Evolutionary conservation across 164 flowering plant genomes (phyloP).

Genomic region (Liriodendron chinense): DNA sequence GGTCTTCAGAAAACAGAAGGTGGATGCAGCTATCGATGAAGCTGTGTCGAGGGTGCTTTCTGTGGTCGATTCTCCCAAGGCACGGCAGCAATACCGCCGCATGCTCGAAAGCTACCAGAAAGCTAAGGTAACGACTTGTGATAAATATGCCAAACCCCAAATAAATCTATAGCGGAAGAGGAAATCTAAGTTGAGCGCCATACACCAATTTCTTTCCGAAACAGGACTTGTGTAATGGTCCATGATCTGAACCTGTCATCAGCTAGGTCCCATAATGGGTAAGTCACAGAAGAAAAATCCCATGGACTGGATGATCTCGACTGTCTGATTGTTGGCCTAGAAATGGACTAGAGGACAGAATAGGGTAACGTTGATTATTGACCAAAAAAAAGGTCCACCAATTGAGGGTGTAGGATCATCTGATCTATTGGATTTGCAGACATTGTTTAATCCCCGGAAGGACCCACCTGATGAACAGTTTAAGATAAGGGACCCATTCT

Average conservation of each 20-base stretch:
- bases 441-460: not conserved
- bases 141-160: no score
- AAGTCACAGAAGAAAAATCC: not conserved
- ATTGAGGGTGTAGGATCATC: not conserved
- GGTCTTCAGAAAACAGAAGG: slow-evolving; percentile 80
- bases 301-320: not conserved
- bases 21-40: slow-evolving; percentile 65
- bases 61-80: slow-evolving; percentile 79
- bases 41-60: slow-evolving; percentile 78
- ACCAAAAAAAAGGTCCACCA: not conserved
- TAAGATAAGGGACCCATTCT: not conserved
- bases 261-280: not conserved
- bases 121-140: slow-evolving; percentile 57
- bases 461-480: not conserved
- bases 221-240: not conserved
- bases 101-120: slow-evolving; percentile 63
- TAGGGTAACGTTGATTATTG: not conserved
- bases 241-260: not conserved
- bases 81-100: slow-evolving; percentile 83
- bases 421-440: no score
- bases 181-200: not conserved
- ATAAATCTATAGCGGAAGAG: not conserved
- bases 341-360: not conserved
- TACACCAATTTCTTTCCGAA: no score
- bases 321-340: not conserved